Conservation (phyloP, 352 stramenopile genomes). For the Phytophthora podocarpi region DNA sequence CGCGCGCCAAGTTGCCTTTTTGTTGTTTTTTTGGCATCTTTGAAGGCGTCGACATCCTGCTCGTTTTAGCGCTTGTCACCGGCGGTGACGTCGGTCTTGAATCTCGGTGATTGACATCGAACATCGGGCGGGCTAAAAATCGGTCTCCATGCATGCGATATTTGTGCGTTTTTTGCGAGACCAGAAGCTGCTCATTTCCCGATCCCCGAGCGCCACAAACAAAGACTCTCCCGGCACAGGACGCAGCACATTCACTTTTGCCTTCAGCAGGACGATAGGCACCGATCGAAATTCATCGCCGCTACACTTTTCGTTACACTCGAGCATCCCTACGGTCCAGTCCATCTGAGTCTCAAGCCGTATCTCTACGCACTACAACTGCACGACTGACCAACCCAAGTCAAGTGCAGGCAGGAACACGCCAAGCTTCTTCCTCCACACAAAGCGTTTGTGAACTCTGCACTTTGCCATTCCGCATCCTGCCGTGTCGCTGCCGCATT, state of each 20-base stretch:
- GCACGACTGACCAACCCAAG: constrained; percentile 8
- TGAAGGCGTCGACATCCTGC: too few relatives aligned
- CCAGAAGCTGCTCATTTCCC: neutral
- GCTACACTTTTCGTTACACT: neutral
- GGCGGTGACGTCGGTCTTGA: constrained; percentile 13
- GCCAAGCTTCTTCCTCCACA: constrained; percentile 23
- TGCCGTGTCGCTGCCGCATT: constrained; percentile 6
- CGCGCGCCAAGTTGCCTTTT: neutral
- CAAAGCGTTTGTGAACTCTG: neutral
- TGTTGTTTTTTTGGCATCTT: too few relatives aligned
- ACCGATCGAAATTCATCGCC: neutral
- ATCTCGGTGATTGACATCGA: constrained; percentile 22
- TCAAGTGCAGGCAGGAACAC: constrained; percentile 14
- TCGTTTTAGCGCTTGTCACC: constrained; percentile 1
- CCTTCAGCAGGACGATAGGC: neutral
- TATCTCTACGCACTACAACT: constrained; percentile 29
- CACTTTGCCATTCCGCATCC: constrained; percentile 22
- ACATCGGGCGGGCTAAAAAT: constrained; percentile 18
- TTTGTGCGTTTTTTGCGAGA: constrained; percentile 13
- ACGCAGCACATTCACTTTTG: neutral
- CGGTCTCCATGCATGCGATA: constrained; percentile 19
- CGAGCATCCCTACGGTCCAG: constrained; percentile 9
- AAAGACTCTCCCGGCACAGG: constrained; percentile 7
- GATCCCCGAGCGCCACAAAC: too few relatives aligned
- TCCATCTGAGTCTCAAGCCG: constrained; percentile 22